These are phyloP conservation scores for Diutina rugosa DNA, from an alignment of 1,139 yeast genomes.

Conservation along the genomic window DNA sequence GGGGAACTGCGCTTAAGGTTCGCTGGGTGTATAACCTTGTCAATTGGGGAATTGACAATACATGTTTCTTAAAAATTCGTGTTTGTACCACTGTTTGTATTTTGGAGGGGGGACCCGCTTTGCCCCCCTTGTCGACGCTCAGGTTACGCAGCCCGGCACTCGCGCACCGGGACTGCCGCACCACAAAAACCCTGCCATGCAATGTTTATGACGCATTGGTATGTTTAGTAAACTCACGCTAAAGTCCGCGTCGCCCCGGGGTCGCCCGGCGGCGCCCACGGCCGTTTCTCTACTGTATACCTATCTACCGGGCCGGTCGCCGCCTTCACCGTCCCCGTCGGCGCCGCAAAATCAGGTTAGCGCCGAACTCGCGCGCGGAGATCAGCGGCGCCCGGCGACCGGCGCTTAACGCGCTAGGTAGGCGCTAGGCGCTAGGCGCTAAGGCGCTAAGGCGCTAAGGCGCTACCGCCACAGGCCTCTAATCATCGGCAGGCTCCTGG, in stretches of 20 bases:
- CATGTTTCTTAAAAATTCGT: background rate
- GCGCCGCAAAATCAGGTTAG: too few relatives aligned
- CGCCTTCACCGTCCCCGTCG: too few relatives aligned
- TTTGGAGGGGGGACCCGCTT: background rate
- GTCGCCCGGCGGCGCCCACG: background rate
- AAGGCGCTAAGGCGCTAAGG: background rate
- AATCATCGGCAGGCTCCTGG: background rate
- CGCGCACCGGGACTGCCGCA: background rate
- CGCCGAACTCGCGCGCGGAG: too few relatives aligned
- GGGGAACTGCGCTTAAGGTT: background rate
- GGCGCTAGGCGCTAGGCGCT: too few relatives aligned
- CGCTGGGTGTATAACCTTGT: background rate
- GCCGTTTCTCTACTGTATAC: background rate
- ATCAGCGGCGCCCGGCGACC: too few relatives aligned
- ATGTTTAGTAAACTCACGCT: background rate
- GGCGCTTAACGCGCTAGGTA: too few relatives aligned
- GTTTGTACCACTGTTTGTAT: background rate
- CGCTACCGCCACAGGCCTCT: background rate
- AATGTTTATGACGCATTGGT: background rate
- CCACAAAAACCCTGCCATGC: background rate
- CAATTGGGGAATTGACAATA: conserved; percentile 3
- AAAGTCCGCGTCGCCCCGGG: background rate
- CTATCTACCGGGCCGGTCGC: too few relatives aligned
- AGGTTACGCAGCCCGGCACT: background rate
- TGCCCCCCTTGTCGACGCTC: background rate